These are phyloP conservation scores for Termitomyces sp. DNA, from an alignment of 768 basidiomycete genomes.

Conservation along the genomic window DNA sequence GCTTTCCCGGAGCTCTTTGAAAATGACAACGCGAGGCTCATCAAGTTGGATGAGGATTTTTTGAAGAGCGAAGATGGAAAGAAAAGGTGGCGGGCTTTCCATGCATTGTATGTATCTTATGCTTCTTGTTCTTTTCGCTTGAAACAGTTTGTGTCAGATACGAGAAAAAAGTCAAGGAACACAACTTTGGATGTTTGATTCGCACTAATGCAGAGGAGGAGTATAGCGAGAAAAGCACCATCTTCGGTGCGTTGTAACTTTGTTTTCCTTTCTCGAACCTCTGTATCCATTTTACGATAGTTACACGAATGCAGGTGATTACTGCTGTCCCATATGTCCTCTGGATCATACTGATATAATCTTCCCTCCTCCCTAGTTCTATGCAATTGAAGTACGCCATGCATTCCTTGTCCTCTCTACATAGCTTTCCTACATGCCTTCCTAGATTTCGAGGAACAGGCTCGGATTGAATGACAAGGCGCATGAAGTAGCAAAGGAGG, in stretches of 20 bases:
- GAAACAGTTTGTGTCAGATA: slow-evolving; percentile 42
- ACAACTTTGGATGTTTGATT: slow-evolving; percentile 95
- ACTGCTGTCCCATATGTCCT: background rate
- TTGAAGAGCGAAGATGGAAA: slow-evolving; percentile 90
- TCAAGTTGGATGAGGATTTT: slow-evolving; percentile 79
- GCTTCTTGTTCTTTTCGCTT: background rate
- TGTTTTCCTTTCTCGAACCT: slow-evolving; percentile 2
- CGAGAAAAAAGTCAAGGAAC: slow-evolving; percentile 86
- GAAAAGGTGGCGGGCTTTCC: slow-evolving; percentile 86
- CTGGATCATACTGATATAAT: background rate
- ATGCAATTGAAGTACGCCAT: slow-evolving; percentile 71
- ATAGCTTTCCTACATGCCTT: background rate
- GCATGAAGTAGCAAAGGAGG: slow-evolving; percentile 74
- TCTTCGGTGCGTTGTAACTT: slow-evolving; percentile 60
- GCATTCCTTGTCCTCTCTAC: background rate
- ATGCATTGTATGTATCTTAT: slow-evolving; percentile 46
- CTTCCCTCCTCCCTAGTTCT: slow-evolving; percentile 51
- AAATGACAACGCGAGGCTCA: slow-evolving; percentile 37
- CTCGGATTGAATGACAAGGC: slow-evolving; percentile 86
- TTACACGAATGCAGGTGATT: slow-evolving; percentile 63
- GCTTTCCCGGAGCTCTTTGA: slow-evolving; percentile 77
- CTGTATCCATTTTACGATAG: slow-evolving; percentile 23
- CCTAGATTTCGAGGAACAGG: slow-evolving; percentile 84
- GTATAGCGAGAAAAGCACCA: slow-evolving; percentile 89
- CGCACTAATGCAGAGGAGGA: slow-evolving; percentile 73